Conservation (phyloP, 768 basidiomycete species). For the Boletellus emodensis region DNA sequence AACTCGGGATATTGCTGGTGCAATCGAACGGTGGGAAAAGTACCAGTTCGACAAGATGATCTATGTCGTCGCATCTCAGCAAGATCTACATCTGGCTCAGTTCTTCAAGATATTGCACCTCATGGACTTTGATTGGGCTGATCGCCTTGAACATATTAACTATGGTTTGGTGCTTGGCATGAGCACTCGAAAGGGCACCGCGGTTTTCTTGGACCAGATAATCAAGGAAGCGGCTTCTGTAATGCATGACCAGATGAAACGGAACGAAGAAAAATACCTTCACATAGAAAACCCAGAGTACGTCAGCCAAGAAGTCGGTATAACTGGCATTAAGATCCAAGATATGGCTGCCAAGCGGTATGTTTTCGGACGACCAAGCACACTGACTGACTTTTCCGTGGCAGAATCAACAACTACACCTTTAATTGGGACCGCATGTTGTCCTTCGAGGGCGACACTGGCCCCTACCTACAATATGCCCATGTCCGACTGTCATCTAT, state of each 20-base stretch:
- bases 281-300: slow-evolving; percentile 83
- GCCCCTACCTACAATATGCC: slow-evolving; percentile 94
- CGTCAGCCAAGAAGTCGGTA: slow-evolving; percentile 80
- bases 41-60: slow-evolving; percentile 93
- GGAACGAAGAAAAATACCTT: slow-evolving; percentile 89
- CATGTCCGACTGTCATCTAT: slow-evolving; percentile 92
- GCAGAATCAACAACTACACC: slow-evolving; percentile 90
- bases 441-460: slow-evolving; percentile 94
- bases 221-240: slow-evolving; percentile 80
- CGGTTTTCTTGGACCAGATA: slow-evolving; percentile 92
- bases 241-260: slow-evolving; percentile 97
- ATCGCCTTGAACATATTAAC: slow-evolving; percentile 80
- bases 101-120: slow-evolving; percentile 92
- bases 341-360: slow-evolving; percentile 94
- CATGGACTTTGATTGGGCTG: slow-evolving; percentile 88
- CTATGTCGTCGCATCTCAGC: slow-evolving; percentile 85
- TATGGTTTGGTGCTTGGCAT: slow-evolving; percentile 92
- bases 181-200: slow-evolving; percentile 91
- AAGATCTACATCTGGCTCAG: slow-evolving; percentile 84
- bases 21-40: slow-evolving; percentile 86
- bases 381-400: background rate
- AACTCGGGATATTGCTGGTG: slow-evolving; percentile 92
- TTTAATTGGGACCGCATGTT: slow-evolving; percentile 95
- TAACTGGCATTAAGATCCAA: slow-evolving; percentile 96
- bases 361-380: slow-evolving; percentile 16